Base-by-base conservation (phyloP, 1,139 yeast species). In the Lodderomyces pseudojiufengensis region DNA sequence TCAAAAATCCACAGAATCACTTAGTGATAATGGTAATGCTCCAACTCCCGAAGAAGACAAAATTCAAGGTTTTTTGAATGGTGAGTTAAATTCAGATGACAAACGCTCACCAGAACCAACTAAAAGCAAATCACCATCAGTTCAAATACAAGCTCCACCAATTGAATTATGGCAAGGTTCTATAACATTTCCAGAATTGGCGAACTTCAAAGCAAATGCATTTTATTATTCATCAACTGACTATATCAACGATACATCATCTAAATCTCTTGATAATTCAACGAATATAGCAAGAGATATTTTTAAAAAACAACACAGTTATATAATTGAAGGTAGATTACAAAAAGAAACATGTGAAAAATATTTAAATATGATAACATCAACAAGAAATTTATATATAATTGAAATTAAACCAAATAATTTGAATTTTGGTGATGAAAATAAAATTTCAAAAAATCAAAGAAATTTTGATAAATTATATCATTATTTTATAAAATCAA, bases 251-350 rank as follows among this genome's bases (percentile, higher is more conserved):
- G 11, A 40, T 37, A 10, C 20, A 5, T 5, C 20, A 5, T 5
- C 20, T 18, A 5, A 5, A 18, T 5, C 20, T 7, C 7, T 57
- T 73, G 23, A 43, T 44, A 31, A 49, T 51, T 21, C 57, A 38
- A 59, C 54, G 47, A 62, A 57, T 30, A 59, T 54, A 15, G 51
- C 59, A 40, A 57, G 54, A 34, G 70, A 60, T 34, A 57, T 64
- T 29, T 54, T 61, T 42, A 47, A 43, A 13, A 50, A 51, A 11
- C 44, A 52, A 9, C n/a, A n/a, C n/a, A 59, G 63, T 3, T 62
- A 81, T 40, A 65, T 63, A 26, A 63, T 84, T 30, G 83, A 79
- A 44, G 95, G 95, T 2, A 65, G 86, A 37, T 63, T 84, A 33
- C 80, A 76, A 49, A 56, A 67, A 7, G 39, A 46, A 3, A 65